Evolutionary conservation across 2,329 filamentous ascomycete species (phyloP), one percentile per base, ranked within the genome.

Genomic region (Fonsecaea erecta): DNA sequence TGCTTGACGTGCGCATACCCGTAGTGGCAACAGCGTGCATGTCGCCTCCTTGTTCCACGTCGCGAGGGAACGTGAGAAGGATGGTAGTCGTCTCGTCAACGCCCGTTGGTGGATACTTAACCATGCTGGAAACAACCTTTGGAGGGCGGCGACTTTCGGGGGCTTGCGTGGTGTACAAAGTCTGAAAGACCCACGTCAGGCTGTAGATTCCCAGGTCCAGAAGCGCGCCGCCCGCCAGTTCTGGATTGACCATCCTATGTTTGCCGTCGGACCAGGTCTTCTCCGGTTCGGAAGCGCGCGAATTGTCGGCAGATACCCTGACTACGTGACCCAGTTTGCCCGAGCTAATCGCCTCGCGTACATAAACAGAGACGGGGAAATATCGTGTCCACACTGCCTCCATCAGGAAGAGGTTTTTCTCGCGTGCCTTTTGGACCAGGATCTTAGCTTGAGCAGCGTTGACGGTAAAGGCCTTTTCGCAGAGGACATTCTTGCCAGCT

Each of bases 161-260:
- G 1, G 88, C 84, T 74, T 93, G 90, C 2, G 90, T 86, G 76
- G 93, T 91, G 60, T 66, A 73, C 61, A 70, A 67, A 21, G 64
- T 73, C 70, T 71, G 63, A 79, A 96, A 96, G 30, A 96, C 85
- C 93, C 93, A 97, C 34, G 92, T 96, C 67, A 97, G 79, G 53
- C 91, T 87, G 81, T 97, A 97, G 77, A 97, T 90, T 67, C 93
- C 93, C 63, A 97, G 78, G 77, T 97, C 93, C 57, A 97, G 84
- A 61, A 96, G 81, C 1, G 89, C 90, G 60, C 93, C 93, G 32
- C 93, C 93, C 0, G 92, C 93, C 52, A 97, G 83, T 73, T 93
- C 89, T 21, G 84, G 83, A 77, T 96, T 96, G 68, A 96, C 85
- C 87, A 96, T 93, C 60, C 93, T 88, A 84, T 52, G 89, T 79